Evolutionary conservation across 345 rosid genomes (phyloP), one percentile per base, ranked within the genome.

Genomic region (Mallotus nudiflorus): DNA sequence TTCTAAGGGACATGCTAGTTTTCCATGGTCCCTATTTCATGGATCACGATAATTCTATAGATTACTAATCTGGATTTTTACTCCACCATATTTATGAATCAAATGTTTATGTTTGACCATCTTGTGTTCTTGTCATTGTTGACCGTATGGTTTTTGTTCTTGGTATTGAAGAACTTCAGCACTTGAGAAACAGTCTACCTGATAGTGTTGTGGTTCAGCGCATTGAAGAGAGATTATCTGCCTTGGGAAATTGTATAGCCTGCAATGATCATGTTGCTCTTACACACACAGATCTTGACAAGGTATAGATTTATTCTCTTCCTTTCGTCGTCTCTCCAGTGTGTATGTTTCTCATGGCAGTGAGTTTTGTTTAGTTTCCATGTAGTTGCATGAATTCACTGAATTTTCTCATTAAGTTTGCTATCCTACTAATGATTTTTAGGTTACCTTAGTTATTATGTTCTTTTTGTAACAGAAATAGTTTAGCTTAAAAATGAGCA

Each of bases 201-300:
- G 98, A 92, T 78, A 73, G 68, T 83, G 96, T 96, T 50, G 94
- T 91, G 50, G 96, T 96, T 68, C 98, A 87, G 82, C 82, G 99
- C 44, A 81, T 91, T n/a, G 98, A 92, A 7, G 98, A 92, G 83
- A 94, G 77, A 51, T 82, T 96, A 37, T 90, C 99, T 77, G 98
- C 99, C 22, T 84, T 96, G 55, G 98, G 99, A 22, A 96, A 96
- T 55, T 89, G 98, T 75, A 85, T 96, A 73, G 94, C 96, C 40
- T 96, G 98, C 87, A 92, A 96, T 80, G 97, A 96, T 68, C 91
- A 92, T 78, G 99, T 90, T 57, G 99, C 98, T 61, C 88, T 92
- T 75, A 85, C 95, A 9, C 99, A 96, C 82, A 90, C 96, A 11
- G 98, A 96, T 74, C 90, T 92, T 58, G 98, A 91, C 84, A 85